phyloP scores from a whole-genome alignment of 2,329 filamentous ascomycete genomes.

The Alternaria consortialis region DNA sequence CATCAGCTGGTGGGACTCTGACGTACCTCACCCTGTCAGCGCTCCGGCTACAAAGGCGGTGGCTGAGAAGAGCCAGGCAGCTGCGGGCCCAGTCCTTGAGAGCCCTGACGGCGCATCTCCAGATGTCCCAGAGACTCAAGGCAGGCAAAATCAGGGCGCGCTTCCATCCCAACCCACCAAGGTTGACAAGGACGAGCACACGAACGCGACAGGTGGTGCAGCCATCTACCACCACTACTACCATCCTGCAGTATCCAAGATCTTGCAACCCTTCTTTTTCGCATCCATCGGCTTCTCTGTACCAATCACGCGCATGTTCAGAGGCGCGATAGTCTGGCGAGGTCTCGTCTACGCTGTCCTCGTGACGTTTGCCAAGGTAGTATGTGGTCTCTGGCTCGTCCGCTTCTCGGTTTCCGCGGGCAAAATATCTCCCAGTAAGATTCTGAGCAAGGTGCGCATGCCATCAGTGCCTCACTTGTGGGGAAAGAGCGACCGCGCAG shows the following conservation, averaged over 20 bases:
- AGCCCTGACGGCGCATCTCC: background rate
- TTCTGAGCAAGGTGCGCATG: constrained; percentile 26
- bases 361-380: constrained; percentile 66
- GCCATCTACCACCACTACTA: constrained; percentile 60
- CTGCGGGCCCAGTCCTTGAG: background rate
- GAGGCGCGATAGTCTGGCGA: constrained; percentile 70
- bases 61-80: background rate
- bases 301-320: constrained; percentile 75
- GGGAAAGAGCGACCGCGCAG: constrained; percentile 27
- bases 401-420: constrained; percentile 40
- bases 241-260: constrained; percentile 55
- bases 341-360: constrained; percentile 75
- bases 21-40: constrained; percentile 38
- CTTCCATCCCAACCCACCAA: background rate
- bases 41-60: background rate
- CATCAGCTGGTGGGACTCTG: constrained; percentile 68
- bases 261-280: constrained; percentile 79
- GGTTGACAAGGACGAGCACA: background rate
- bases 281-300: constrained; percentile 80
- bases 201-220: constrained; percentile 25
- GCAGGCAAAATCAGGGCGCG: background rate
- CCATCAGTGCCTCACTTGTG: constrained; percentile 35
- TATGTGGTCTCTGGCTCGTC: constrained; percentile 54
- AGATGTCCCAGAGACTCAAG: background rate
- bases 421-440: constrained; percentile 9